Evolutionary conservation across 495 filamentous ascomycete genomes (phyloP).

Genomic region (Lophium mytilinum): DNA sequence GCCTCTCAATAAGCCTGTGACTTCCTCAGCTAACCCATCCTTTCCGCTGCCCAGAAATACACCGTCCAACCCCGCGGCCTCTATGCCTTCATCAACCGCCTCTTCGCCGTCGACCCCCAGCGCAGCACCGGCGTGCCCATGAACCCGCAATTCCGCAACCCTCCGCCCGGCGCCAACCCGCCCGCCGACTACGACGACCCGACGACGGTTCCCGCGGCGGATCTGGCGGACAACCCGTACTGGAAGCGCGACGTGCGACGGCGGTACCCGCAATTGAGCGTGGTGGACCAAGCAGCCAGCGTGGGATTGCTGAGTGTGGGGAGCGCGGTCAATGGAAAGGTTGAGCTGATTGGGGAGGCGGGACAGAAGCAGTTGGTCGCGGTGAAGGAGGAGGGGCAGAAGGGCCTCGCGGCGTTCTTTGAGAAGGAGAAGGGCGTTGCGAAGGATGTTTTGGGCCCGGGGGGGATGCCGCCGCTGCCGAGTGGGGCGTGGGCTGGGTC

Average conservation of each 20-base stretch:
- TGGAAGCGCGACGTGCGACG: conserved; percentile 90
- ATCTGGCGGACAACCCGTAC: conserved; percentile 96
- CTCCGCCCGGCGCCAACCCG: conserved; percentile 70
- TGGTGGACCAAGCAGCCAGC: conserved; percentile 75
- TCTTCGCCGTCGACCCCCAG: conserved; percentile 74
- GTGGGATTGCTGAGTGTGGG: conserved; percentile 81
- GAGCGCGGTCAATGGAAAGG: conserved; percentile 69
- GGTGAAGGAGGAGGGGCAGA: conserved; percentile 70
- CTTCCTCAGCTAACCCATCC: not conserved
- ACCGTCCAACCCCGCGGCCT: conserved; percentile 86
- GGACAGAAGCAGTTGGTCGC: conserved; percentile 71
- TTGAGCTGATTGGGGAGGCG: conserved; percentile 70
- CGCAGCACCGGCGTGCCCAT: conserved; percentile 87
- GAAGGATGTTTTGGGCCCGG: conserved; percentile 57
- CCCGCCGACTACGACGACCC: conserved; percentile 79
- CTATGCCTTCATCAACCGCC: conserved; percentile 74
- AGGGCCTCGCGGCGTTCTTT: conserved; percentile 61
- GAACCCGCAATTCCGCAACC: conserved; percentile 87
- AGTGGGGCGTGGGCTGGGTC: conserved; percentile 47
- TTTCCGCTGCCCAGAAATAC: conserved; percentile 64
- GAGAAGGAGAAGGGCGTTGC: conserved; percentile 56
- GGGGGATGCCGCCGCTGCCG: conserved; percentile 78
- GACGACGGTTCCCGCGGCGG: conserved; percentile 81
- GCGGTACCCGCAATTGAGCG: conserved; percentile 73
- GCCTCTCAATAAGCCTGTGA: too few species aligned